Conservation (phyloP, 202 grass and related monocot genomes). For the Saccharum hybrid region DNA sequence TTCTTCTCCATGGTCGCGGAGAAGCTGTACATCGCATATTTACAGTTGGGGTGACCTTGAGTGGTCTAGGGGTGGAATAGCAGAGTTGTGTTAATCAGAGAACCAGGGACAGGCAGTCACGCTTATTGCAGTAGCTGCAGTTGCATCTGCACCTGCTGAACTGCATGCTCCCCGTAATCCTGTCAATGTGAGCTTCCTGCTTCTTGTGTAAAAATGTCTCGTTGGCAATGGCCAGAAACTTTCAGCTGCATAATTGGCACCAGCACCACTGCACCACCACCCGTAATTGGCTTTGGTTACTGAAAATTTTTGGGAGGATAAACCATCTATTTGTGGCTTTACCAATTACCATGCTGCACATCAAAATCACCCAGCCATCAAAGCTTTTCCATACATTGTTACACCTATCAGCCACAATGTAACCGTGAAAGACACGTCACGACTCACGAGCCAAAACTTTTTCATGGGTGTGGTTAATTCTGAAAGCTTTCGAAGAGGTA, state of each 20-base stretch:
- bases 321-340: neutral
- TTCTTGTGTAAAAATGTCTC: neutral
- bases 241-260: neutral
- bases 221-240: neutral
- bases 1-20: neutral
- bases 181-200: neutral
- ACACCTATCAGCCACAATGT: neutral
- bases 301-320: neutral
- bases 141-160: neutral
- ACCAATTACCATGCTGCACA: neutral
- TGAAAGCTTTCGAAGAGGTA: neutral
- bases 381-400: neutral
- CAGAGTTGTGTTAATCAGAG: neutral
- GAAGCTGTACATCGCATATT: conserved; percentile 1
- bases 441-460: neutral
- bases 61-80: neutral
- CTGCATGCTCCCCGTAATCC: neutral
- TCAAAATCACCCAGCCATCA: neutral
- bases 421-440: neutral
- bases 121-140: neutral
- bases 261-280: neutral
- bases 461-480: conserved; percentile 2
- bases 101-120: neutral
- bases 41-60: neutral
- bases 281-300: neutral